phyloP scores from a whole-genome alignment of 2,329 filamentous ascomycete genomes.

The Cladosporium austrohemisphaericum region DNA sequence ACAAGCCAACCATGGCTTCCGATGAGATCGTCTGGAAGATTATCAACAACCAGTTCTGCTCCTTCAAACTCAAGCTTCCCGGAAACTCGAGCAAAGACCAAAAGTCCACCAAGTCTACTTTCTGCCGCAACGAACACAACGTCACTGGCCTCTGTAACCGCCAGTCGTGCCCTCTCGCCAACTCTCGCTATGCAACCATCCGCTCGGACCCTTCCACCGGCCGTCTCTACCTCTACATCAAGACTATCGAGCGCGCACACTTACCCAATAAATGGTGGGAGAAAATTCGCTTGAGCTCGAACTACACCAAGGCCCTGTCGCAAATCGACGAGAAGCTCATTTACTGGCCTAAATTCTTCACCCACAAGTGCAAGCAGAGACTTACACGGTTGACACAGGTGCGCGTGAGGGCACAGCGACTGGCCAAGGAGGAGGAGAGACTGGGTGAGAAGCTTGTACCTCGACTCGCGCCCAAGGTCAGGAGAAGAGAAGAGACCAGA shows the following conservation, averaged over 20 bases:
- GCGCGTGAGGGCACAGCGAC: constrained; percentile 67
- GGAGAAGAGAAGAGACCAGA: constrained; percentile 45
- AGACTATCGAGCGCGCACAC: constrained; percentile 84
- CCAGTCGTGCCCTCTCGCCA: constrained; percentile 86
- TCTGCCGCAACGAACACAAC: constrained; percentile 77
- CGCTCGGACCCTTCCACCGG: constrained; percentile 76
- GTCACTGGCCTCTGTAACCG: constrained; percentile 67
- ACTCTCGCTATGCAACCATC: constrained; percentile 88
- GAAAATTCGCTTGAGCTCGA: constrained; percentile 80
- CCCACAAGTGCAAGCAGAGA: constrained; percentile 95
- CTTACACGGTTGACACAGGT: constrained; percentile 91
- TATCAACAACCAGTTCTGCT: constrained; percentile 92
- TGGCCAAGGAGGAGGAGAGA: constrained; percentile 84
- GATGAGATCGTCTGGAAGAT: constrained; percentile 98
- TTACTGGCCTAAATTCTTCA: constrained; percentile 91
- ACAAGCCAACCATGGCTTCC: constrained; percentile 61
- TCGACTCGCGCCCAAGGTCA: constrained; percentile 86
- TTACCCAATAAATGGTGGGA: constrained; percentile 93
- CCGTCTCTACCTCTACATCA: constrained; percentile 92
- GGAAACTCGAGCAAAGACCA: constrained; percentile 37
- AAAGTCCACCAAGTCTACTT: constrained; percentile 79
- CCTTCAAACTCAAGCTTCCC: constrained; percentile 77
- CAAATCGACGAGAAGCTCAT: constrained; percentile 82
- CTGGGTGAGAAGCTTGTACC: constrained; percentile 85
- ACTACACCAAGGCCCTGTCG: constrained; percentile 84